A percentile compares a stretch with the other conserved stretches of the same genome.
These are phyloP conservation scores for Xylariomycetidae sp. DNA, from an alignment of 2,329 filamentous ascomycete genomes.

Conservation along the genomic window DNA sequence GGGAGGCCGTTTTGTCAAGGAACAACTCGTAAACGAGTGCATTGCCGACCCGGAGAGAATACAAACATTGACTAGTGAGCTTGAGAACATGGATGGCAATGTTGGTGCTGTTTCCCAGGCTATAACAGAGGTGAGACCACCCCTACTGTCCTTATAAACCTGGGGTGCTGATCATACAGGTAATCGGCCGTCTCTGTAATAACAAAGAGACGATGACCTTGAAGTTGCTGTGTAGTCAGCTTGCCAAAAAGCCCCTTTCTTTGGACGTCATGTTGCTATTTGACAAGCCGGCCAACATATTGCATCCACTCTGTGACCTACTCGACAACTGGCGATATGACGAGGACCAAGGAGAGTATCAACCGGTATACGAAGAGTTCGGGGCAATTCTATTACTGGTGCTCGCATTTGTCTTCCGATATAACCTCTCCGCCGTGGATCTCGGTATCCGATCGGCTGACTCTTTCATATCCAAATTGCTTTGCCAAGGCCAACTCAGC, in stretches of 20 bases:
- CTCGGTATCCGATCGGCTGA: constrained; percentile 56
- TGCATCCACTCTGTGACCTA: constrained; percentile 69
- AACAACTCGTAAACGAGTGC: constrained; percentile 74
- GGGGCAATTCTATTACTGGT: constrained; percentile 71
- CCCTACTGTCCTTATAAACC: background rate
- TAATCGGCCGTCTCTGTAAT: constrained; percentile 63
- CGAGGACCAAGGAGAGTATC: constrained; percentile 78
- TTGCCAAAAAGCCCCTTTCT: constrained; percentile 67
- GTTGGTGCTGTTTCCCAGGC: constrained; percentile 80
- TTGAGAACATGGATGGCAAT: constrained; percentile 90
- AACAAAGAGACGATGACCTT: constrained; percentile 77
- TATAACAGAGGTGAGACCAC: constrained; percentile 57
- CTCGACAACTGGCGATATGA: constrained; percentile 79
- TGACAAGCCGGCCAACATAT: constrained; percentile 62
- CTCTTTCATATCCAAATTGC: constrained; percentile 65
- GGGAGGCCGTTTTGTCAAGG: constrained; percentile 70
- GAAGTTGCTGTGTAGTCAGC: constrained; percentile 65
- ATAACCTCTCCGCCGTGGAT: constrained; percentile 60
- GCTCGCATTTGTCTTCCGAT: constrained; percentile 71
- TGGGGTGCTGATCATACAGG: constrained; percentile 34
- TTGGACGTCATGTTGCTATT: constrained; percentile 75
- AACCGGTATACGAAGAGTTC: constrained; percentile 83
- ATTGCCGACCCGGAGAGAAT: constrained; percentile 70
- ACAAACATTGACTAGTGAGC: constrained; percentile 71
- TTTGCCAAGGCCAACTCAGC: constrained; percentile 55